Evolutionary conservation across 1,284 basidiomycete genomes (phyloP).

Genomic region (Heterobasidion irregulare): DNA sequence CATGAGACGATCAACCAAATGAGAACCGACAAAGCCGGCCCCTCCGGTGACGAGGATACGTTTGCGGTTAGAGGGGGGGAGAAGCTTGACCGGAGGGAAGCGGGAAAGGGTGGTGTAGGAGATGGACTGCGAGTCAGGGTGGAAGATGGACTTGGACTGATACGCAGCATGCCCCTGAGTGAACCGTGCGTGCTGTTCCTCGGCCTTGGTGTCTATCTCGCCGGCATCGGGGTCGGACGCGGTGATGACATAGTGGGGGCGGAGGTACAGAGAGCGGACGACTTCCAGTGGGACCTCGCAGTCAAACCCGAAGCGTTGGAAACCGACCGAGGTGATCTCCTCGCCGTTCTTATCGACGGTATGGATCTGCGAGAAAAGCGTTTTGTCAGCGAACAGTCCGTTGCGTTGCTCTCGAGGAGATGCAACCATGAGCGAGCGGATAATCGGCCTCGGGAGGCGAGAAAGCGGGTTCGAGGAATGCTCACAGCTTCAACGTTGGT

Average conservation of each 20-base stretch:
- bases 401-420: too few species aligned
- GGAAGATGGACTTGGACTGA: slow-evolving; percentile 79
- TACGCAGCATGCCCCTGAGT: slow-evolving; percentile 46
- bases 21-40: slow-evolving; percentile 96
- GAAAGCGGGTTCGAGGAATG: background rate
- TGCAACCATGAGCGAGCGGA: background rate
- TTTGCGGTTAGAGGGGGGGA: slow-evolving; percentile 74
- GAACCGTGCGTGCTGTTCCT: slow-evolving; percentile 43
- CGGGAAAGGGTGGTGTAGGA: slow-evolving; percentile 87
- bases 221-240: slow-evolving; percentile 28
- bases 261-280: slow-evolving; percentile 80
- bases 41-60: slow-evolving; percentile 92
- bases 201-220: slow-evolving; percentile 29
- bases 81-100: slow-evolving; percentile 86
- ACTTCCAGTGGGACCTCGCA: slow-evolving; percentile 72
- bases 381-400: background rate
- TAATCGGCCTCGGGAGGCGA: background rate
- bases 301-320: slow-evolving; percentile 82
- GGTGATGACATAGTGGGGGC: slow-evolving; percentile 64
- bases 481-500: slow-evolving; percentile 8
- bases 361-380: slow-evolving; percentile 32
- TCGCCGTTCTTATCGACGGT: slow-evolving; percentile 66
- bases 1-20: slow-evolving; percentile 96
- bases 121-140: slow-evolving; percentile 71
- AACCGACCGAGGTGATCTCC: slow-evolving; percentile 75